Evolutionary conservation across 257 asterid genomes (phyloP).

Genomic region (Ajuga chamaepitys): DNA sequence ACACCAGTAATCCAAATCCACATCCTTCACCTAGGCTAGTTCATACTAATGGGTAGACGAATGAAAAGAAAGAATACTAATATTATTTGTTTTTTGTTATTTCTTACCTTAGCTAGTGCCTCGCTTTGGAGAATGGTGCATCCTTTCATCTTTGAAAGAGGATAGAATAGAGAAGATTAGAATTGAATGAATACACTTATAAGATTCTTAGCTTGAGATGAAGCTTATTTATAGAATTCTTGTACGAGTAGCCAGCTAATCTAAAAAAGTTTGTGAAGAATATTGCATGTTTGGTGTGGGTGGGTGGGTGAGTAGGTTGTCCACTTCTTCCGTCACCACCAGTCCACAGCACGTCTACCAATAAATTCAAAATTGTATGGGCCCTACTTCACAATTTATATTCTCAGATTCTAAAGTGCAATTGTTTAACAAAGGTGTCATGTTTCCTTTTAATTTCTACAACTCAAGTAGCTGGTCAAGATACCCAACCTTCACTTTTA

Average conservation of each 20-base stretch:
- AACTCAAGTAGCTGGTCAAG: neutral
- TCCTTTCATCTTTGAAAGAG: constrained; percentile 31
- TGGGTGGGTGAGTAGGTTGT: neutral
- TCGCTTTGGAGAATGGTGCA: constrained; percentile 51
- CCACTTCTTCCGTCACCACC: neutral
- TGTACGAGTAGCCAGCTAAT: neutral
- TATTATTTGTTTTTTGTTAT: too few relatives aligned
- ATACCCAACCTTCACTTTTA: too few relatives aligned
- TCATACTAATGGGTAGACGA: neutral
- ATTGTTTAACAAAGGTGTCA: neutral
- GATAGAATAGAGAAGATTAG: neutral
- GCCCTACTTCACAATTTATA: neutral
- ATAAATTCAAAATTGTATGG: neutral
- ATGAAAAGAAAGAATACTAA: too few relatives aligned
- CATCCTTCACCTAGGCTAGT: too few relatives aligned
- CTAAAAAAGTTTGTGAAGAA: neutral
- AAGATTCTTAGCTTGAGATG: neutral
- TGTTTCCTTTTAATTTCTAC: neutral
- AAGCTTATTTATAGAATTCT: constrained; percentile 18
- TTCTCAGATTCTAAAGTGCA: neutral
- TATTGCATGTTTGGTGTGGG: constrained; percentile 1
- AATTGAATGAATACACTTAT: neutral
- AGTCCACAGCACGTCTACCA: neutral
- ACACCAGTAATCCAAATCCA: too few relatives aligned
- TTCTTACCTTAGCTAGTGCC: constrained; percentile 45